Conservation (phyloP, 768 basidiomycete species). For the Panellus pusillus region DNA sequence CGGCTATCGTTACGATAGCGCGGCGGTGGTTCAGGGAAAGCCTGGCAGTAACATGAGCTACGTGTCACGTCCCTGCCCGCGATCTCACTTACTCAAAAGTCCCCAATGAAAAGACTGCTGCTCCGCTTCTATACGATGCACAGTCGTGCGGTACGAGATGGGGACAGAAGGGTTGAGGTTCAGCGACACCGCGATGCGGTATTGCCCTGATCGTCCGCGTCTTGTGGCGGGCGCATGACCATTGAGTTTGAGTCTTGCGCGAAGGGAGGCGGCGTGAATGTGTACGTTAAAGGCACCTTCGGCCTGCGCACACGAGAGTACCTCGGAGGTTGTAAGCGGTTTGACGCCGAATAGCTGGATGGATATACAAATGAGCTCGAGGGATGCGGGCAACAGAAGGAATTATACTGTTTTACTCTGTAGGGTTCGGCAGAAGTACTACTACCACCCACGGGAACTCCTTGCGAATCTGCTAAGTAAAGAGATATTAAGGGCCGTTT, state of each 20-base stretch:
- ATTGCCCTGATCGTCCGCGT: slow-evolving; percentile 24
- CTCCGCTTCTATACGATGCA: slow-evolving; percentile 29
- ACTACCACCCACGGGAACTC: background rate
- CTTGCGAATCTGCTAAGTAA: slow-evolving; percentile 11
- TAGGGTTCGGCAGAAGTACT: slow-evolving; percentile 10
- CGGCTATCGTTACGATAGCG: slow-evolving; percentile 41
- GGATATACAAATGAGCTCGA: background rate
- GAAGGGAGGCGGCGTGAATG: slow-evolving; percentile 6
- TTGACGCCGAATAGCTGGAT: slow-evolving; percentile 17
- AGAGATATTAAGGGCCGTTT: background rate
- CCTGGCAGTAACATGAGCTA: slow-evolving; percentile 22
- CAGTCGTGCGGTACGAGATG: slow-evolving; percentile 42
- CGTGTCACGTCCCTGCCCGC: background rate
- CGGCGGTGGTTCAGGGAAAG: slow-evolving; percentile 42
- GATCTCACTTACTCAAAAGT: slow-evolving; percentile 34
- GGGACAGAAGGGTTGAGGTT: slow-evolving; percentile 49
- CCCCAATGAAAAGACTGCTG: slow-evolving; percentile 34
- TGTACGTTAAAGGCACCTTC: slow-evolving; percentile 15
- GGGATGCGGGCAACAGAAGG: background rate
- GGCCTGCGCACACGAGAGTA: slow-evolving; percentile 19
- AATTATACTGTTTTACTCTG: slow-evolving; percentile 23
- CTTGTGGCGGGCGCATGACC: slow-evolving; percentile 18
- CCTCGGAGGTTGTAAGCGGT: slow-evolving; percentile 12
- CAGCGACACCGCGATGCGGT: slow-evolving; percentile 42
- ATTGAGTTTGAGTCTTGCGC: slow-evolving; percentile 9